Base-by-base conservation (phyloP, 495 filamentous ascomycete genomes). In the Hyaloscypha bicolor region DNA sequence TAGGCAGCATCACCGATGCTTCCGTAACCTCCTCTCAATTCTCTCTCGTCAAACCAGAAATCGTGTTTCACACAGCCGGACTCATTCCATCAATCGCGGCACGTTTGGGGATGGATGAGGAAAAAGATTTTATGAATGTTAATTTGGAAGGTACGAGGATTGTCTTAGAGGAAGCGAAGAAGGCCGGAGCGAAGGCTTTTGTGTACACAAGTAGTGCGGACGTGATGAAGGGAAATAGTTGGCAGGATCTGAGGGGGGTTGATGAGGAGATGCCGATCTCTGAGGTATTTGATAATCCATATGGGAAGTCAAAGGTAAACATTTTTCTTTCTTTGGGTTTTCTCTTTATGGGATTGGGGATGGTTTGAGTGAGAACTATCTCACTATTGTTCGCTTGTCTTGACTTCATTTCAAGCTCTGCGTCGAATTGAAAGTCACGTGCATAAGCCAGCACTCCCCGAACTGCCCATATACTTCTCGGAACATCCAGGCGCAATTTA, bases 171-270 rank as follows among this genome's bases (percentile, higher is more conserved):
- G 86, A 83, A 25, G 83, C 86, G 14, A 81, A 82, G 60, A 82
- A 86, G 64, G 78, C 78, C 39, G n/a, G 8, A 12, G 90, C 91
- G 70, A 91, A 88, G 76, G 91, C 86, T 0, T 91, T 93, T 69
- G 87, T 93, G 29, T 91, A 89, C 77, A 93, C 91, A 4, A 91
- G 88, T 72, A 89, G 85, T 31, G 87, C 88, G 63, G 88, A 86
- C 37, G 84, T 91, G 29, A 79, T 92, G 25, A 87, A 59, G 52
- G 60, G 86, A 73, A 87, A 90, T 69, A 85, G 80, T 11, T 78
- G 84, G 68, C 83, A 76, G 52, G 84, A 91, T 73, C 72, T 93
- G 71, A 81, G 87, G 70, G 88, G 90, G 74, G 89, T 88, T 29
- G 85, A 90, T 67, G 91, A 93, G 79, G 78, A 79, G 31, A 89